Evolutionary conservation across 2,329 filamentous ascomycete genomes (phyloP).

Genomic region (Penicillium sp.): DNA sequence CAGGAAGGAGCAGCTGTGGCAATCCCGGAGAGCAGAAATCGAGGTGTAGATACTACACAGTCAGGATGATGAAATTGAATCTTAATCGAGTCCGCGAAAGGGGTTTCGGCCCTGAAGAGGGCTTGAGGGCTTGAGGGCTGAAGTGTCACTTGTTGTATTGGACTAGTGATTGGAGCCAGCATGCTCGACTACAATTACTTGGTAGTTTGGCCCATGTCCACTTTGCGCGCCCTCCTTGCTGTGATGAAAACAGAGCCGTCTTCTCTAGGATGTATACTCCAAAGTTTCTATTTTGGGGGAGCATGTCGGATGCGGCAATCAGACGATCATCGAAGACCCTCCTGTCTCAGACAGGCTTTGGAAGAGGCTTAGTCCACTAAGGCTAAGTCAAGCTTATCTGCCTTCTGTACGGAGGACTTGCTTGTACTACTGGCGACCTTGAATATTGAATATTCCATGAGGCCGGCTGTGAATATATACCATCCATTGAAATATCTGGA

Average conservation of each 20-base stretch:
- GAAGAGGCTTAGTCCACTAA: neutral
- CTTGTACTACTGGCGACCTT: neutral
- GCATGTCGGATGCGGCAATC: neutral
- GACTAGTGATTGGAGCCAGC: constrained; percentile 13
- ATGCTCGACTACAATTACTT: neutral
- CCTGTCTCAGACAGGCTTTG: neutral
- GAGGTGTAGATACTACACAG: neutral
- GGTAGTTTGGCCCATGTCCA: neutral
- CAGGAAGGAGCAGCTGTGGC: constrained; percentile 1
- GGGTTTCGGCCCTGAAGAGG: neutral
- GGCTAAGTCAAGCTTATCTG: neutral
- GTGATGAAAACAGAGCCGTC: neutral
- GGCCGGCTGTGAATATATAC: neutral
- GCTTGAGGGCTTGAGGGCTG: neutral
- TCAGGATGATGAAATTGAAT: neutral
- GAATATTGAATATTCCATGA: neutral
- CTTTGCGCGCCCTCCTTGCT: neutral
- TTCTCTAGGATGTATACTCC: neutral
- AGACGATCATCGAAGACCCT: neutral
- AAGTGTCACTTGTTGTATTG: constrained; percentile 1
- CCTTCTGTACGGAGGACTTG: neutral
- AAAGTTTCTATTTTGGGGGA: neutral
- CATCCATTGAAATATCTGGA: neutral
- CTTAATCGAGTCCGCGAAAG: neutral
- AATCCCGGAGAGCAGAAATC: neutral